phyloP scores from a whole-genome alignment of 352 stramenopile genomes.

The Phytophthora pini region DNA sequence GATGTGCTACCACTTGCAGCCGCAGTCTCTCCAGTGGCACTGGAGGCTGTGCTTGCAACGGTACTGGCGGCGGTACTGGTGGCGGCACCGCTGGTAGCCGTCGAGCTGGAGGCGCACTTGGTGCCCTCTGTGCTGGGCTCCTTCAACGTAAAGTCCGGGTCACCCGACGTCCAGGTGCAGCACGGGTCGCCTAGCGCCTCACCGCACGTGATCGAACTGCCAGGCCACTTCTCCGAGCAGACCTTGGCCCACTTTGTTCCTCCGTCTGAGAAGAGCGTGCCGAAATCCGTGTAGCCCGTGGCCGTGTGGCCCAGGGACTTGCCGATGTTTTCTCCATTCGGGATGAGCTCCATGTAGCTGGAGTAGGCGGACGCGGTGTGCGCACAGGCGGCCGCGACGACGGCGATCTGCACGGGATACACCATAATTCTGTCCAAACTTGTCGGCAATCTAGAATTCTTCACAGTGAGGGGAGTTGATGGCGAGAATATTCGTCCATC shows the following conservation, averaged over 20 bases:
- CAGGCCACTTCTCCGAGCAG: slow-evolving; percentile 52
- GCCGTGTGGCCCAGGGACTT: slow-evolving; percentile 46
- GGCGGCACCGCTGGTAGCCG: slow-evolving; percentile 21
- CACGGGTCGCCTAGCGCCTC: slow-evolving; percentile 40
- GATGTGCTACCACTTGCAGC: slow-evolving; percentile 18
- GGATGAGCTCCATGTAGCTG: slow-evolving; percentile 46
- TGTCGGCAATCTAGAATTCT: slow-evolving; percentile 29
- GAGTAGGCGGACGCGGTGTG: slow-evolving; percentile 32
- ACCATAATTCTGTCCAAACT: slow-evolving; percentile 30
- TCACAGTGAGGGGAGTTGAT: slow-evolving; percentile 25
- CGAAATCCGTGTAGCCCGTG: slow-evolving; percentile 51
- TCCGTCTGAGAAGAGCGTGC: slow-evolving; percentile 47
- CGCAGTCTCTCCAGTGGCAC: slow-evolving; percentile 11
- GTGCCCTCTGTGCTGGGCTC: slow-evolving; percentile 42
- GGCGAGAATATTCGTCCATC: slow-evolving; percentile 21
- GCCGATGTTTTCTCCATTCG: slow-evolving; percentile 53
- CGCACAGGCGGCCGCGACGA: slow-evolving; percentile 31
- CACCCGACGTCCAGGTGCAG: slow-evolving; percentile 52
- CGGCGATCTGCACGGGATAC: slow-evolving; percentile 26
- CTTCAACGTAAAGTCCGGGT: slow-evolving; percentile 41
- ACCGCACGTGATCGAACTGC: slow-evolving; percentile 45
- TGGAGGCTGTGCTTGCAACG: neutral
- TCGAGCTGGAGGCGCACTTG: slow-evolving; percentile 35
- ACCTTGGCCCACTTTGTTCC: slow-evolving; percentile 44
- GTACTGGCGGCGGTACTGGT: slow-evolving; percentile 18